Conservation (phyloP, 1,139 yeast species). For the Magnusiomyces sp. region DNA sequence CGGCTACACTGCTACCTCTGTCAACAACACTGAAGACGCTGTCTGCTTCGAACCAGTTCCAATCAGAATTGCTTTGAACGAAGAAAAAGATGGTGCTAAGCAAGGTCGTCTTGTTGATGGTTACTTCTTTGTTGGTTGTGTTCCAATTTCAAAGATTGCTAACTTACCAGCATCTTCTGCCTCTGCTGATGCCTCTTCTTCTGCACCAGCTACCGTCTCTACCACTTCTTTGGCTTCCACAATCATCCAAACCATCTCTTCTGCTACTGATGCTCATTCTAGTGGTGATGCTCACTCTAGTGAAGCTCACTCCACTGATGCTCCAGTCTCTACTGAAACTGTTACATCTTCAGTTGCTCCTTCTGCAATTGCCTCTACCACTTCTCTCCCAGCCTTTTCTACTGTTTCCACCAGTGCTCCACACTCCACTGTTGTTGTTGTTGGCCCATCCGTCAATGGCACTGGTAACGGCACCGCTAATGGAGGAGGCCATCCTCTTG, state of each 20-base stretch:
- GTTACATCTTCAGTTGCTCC: too few relatives aligned
- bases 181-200: background rate
- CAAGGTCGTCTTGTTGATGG: slow-evolving; percentile 12
- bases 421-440: too few relatives aligned
- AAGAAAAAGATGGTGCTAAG: slow-evolving; percentile 1
- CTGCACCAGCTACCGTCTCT: background rate
- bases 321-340: too few relatives aligned
- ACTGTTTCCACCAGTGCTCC: too few relatives aligned
- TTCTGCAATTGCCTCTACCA: too few relatives aligned
- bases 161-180: background rate
- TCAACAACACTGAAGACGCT: slow-evolving; percentile 2
- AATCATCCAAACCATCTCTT: background rate
- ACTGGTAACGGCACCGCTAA: too few relatives aligned
- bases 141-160: slow-evolving; percentile 11
- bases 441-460: too few relatives aligned
- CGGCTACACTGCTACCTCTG: slow-evolving; percentile 12
- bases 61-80: slow-evolving; percentile 11
- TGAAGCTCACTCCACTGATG: too few relatives aligned
- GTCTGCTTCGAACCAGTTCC: slow-evolving; percentile 14
- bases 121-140: slow-evolving; percentile 13
- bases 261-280: slow-evolving; percentile 5
- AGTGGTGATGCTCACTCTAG: slow-evolving; percentile 1
- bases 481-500: too few relatives aligned
- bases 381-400: too few relatives aligned
- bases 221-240: background rate